Evolutionary conservation across 805 yeast genomes (phyloP).

Genomic region (Metschnikowia chrysomelidarum): DNA sequence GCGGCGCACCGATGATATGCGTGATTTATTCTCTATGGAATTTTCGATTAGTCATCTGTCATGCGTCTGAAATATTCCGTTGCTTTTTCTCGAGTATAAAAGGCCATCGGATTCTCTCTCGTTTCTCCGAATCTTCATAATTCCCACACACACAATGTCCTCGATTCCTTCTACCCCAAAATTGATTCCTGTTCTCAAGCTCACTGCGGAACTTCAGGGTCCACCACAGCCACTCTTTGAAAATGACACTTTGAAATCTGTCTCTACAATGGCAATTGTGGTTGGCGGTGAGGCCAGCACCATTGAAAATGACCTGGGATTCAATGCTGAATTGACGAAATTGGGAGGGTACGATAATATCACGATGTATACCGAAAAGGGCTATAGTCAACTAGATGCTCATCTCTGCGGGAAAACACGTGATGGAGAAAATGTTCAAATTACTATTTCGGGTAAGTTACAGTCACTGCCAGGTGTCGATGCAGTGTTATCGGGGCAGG

Average conservation of each 20-base stretch:
- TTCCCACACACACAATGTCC: too few species aligned
- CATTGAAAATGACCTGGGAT: conserved; percentile 29
- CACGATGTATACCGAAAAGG: conserved; percentile 26
- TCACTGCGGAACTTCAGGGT: conserved; percentile 24
- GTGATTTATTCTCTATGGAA: too few species aligned
- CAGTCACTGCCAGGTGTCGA: conserved; percentile 32
- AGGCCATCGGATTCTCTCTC: too few species aligned
- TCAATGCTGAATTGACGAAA: conserved; percentile 26
- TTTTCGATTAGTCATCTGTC: too few species aligned
- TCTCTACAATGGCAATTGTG: conserved; percentile 23
- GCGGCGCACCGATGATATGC: too few species aligned
- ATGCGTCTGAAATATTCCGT: too few species aligned
- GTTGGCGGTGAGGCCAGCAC: conserved; percentile 30
- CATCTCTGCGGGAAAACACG: conserved; percentile 45
- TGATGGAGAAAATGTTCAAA: conserved; percentile 40
- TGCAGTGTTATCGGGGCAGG: conserved; percentile 34
- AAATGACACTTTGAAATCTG: conserved; percentile 18
- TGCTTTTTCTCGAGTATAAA: too few species aligned
- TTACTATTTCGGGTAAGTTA: conserved; percentile 50
- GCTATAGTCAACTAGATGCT: conserved; percentile 42
- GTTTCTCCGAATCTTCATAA: too few species aligned
- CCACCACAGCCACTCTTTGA: conserved; percentile 20
- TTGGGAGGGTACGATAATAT: conserved; percentile 50
- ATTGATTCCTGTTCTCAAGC: conserved; percentile 29
- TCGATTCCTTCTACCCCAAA: conserved; percentile 24